Evolutionary conservation across 805 yeast genomes (phyloP).

Genomic region (Myxozyma sirexii): DNA sequence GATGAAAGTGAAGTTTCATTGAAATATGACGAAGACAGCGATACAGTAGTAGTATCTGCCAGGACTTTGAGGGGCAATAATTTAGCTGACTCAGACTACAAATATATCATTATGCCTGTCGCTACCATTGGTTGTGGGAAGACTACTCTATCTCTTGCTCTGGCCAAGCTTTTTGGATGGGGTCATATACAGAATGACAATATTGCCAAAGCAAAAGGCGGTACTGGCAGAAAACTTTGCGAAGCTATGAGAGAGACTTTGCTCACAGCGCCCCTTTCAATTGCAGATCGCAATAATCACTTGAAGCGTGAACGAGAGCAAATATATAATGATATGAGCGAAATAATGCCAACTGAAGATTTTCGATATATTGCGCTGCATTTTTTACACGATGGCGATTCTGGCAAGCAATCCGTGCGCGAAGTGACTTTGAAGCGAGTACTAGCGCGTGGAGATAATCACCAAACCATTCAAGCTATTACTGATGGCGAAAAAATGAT

Average conservation of each 20-base stretch:
- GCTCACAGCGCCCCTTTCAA: constrained; percentile 53
- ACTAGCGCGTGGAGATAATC: constrained; percentile 75
- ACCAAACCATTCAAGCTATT: constrained; percentile 70
- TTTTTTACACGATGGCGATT: constrained; percentile 50
- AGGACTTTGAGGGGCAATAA: not conserved
- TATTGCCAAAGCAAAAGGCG: constrained; percentile 46
- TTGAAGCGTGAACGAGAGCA: constrained; percentile 67
- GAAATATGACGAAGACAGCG: constrained; percentile 31
- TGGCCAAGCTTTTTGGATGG: constrained; percentile 64
- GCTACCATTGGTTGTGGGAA: constrained; percentile 96
- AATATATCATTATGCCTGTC: constrained; percentile 73
- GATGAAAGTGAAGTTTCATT: constrained; percentile 13
- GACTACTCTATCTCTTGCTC: constrained; percentile 73
- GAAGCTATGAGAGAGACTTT: constrained; percentile 41
- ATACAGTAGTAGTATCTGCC: not conserved
- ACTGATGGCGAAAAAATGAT: constrained; percentile 54
- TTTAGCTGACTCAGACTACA: constrained; percentile 43
- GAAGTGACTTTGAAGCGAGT: constrained; percentile 63
- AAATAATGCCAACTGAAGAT: constrained; percentile 44
- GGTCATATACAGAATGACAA: constrained; percentile 83
- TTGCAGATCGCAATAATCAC: constrained; percentile 86
- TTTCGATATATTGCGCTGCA: constrained; percentile 68
- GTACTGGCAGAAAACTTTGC: constrained; percentile 34
- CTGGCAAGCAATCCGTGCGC: constrained; percentile 15
- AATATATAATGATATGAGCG: constrained; percentile 56